Conservation (phyloP, 805 yeast genomes). For the Barnettozyma vustinii region DNA sequence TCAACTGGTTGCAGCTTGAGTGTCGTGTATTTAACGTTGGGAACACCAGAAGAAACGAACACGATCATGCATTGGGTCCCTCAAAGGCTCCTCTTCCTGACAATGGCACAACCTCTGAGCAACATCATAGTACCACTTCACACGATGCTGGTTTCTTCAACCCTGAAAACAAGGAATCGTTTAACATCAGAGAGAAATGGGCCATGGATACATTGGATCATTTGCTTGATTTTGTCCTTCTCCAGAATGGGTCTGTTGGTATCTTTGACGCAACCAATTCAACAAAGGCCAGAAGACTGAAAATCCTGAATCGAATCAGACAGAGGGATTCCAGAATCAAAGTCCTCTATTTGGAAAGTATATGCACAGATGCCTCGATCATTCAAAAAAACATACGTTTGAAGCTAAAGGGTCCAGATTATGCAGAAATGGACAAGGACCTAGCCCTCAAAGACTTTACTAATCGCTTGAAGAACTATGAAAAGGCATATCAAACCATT, state of each 20-base stretch:
- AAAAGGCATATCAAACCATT: slow-evolving; percentile 84
- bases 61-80: slow-evolving; percentile 56
- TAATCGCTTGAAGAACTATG: slow-evolving; percentile 75
- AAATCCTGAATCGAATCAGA: slow-evolving; percentile 52
- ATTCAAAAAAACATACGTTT: slow-evolving; percentile 80
- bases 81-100: slow-evolving; percentile 60
- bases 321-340: slow-evolving; percentile 59
- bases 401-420: slow-evolving; percentile 91
- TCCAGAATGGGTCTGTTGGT: slow-evolving; percentile 87
- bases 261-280: slow-evolving; percentile 84
- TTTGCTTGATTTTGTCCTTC: slow-evolving; percentile 70
- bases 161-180: slow-evolving; percentile 66
- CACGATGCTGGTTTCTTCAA: slow-evolving; percentile 85
- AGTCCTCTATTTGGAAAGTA: slow-evolving; percentile 79
- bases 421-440: slow-evolving; percentile 76
- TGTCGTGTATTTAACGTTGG: slow-evolving; percentile 93
- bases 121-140: slow-evolving; percentile 17
- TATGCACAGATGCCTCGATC: slow-evolving; percentile 74
- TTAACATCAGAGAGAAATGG: slow-evolving; percentile 81
- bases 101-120: slow-evolving; percentile 4
- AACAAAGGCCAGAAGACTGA: slow-evolving; percentile 56
- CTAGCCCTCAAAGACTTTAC: slow-evolving; percentile 77
- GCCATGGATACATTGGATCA: slow-evolving; percentile 91
- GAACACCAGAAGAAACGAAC: slow-evolving; percentile 77
- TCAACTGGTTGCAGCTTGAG: slow-evolving; percentile 92